Conservation (phyloP, 768 basidiomycete species). For the Artomyces pyxidatus region DNA sequence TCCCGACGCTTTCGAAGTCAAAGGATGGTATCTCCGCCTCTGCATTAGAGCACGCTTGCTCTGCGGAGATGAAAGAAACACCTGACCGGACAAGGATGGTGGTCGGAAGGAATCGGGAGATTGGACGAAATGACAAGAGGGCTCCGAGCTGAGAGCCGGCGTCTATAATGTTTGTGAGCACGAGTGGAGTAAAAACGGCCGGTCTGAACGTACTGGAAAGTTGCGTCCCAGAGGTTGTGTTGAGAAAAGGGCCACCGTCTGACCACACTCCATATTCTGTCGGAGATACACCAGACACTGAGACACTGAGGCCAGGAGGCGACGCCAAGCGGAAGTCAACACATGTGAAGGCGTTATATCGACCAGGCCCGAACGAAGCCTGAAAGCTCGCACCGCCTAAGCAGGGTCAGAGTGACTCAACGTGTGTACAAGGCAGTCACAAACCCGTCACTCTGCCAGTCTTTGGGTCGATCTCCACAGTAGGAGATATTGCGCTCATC, state of each 20-base stretch:
- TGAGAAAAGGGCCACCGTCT: conserved; percentile 36
- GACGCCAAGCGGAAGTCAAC: conserved; percentile 56
- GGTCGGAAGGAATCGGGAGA: conserved; percentile 18
- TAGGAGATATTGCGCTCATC: conserved; percentile 39
- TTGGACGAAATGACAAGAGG: not conserved
- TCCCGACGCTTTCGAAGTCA: conserved; percentile 43
- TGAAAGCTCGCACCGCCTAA: conserved; percentile 37
- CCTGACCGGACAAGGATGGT: conserved; percentile 53
- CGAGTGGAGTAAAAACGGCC: not conserved
- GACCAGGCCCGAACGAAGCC: conserved; percentile 51
- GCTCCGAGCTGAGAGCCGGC: conserved; percentile 40
- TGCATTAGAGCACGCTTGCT: conserved; percentile 54
- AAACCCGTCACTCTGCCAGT: conserved; percentile 34
- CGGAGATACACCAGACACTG: conserved; percentile 22
- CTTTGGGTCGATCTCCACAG: conserved; percentile 38
- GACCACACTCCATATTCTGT: conserved; percentile 50
- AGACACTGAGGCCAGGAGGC: conserved; percentile 28
- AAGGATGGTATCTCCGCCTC: conserved; percentile 52
- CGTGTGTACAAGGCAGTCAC: no score
- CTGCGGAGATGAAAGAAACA: conserved; percentile 54
- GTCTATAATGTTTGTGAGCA: conserved; percentile 24
- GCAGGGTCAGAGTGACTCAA: no score
- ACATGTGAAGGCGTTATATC: conserved; percentile 51
- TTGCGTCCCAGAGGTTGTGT: not conserved
- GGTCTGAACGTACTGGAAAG: not conserved